phyloP scores from a whole-genome alignment of 148 eudicot genomes.

The Chenopodium formosanum region DNA sequence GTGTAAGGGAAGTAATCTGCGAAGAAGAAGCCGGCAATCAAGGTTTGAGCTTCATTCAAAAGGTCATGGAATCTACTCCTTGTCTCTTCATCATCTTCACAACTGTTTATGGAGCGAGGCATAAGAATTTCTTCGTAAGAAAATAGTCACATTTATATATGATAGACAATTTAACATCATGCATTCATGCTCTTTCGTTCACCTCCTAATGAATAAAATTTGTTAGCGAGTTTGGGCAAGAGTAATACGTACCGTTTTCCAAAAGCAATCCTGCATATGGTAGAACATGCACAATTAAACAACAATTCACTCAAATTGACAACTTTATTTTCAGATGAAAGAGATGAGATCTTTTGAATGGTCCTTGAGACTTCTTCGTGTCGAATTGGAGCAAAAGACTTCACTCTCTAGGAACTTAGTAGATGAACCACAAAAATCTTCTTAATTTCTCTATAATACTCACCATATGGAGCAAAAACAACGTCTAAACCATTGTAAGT shows the following conservation, averaged over 20 bases:
- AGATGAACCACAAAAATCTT: slow-evolving; percentile 23
- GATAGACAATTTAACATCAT: too few relatives aligned
- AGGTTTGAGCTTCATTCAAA: slow-evolving; percentile 16
- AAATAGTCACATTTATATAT: too few relatives aligned
- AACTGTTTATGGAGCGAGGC: neutral
- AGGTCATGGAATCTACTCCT: slow-evolving; percentile 16
- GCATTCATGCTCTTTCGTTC: too few relatives aligned
- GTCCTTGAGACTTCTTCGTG: slow-evolving; percentile 23
- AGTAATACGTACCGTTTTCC: slow-evolving; percentile 27
- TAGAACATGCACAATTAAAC: slow-evolving; percentile 10
- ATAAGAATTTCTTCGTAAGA: neutral
- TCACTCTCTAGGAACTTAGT: slow-evolving; percentile 19
- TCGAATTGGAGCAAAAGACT: slow-evolving; percentile 18
- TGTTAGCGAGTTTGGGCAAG: too few relatives aligned
- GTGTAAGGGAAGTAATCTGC: slow-evolving; percentile 25
- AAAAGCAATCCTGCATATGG: slow-evolving; percentile 29
- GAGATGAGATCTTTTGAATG: slow-evolving; percentile 13
- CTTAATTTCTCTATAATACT: slow-evolving; percentile 18
- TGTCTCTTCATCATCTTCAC: neutral
- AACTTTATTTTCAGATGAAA: neutral
- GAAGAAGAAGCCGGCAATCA: slow-evolving; percentile 18
- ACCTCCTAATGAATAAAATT: too few relatives aligned
- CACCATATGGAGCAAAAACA: slow-evolving; percentile 10
- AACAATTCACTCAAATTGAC: slow-evolving; percentile 26
- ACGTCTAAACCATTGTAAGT: slow-evolving; percentile 28